phyloP scores from a whole-genome alignment of 805 yeast species.

The Priceomyces carsonii region DNA sequence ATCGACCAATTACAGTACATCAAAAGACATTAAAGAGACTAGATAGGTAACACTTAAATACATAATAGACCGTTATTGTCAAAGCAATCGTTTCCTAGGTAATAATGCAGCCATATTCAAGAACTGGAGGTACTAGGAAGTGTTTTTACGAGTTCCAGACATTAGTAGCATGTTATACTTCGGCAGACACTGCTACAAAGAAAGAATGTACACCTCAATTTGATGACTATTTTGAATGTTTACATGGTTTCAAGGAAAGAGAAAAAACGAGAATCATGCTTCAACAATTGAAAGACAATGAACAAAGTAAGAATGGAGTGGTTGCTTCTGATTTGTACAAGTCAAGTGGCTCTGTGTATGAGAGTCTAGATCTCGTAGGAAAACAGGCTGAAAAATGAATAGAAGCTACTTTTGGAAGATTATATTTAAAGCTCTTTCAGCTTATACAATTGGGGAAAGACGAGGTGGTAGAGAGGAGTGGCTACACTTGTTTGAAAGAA shows the following conservation, averaged over 20 bases:
- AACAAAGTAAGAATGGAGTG: constrained; percentile 38
- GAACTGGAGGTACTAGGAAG: constrained; percentile 49
- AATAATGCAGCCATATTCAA: constrained; percentile 47
- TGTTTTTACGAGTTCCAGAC: constrained; percentile 50
- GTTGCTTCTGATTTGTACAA: constrained; percentile 46
- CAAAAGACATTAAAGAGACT: constrained; percentile 1
- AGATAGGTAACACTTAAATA: not conserved
- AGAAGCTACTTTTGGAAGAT: too few relatives aligned
- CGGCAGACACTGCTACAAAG: constrained; percentile 42
- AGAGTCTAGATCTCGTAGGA: constrained; percentile 42
- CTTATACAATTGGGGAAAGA: too few relatives aligned
- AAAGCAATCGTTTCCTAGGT: not conserved
- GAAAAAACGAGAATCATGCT: constrained; percentile 46
- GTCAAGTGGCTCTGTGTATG: constrained; percentile 40
- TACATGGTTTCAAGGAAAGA: constrained; percentile 48
- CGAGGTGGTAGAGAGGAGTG: too few relatives aligned
- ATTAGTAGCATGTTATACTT: constrained; percentile 43
- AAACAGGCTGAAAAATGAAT: too few relatives aligned
- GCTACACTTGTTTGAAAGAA: too few relatives aligned
- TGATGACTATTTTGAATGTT: constrained; percentile 49
- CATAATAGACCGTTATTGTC: not conserved
- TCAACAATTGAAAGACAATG: constrained; percentile 48
- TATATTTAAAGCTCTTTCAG: too few relatives aligned
- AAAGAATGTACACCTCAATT: constrained; percentile 45
- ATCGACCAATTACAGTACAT: constrained; percentile 4